A percentile compares a stretch with the other conserved stretches of the same genome.
These are phyloP conservation scores for Brasilioporus rufonigricans DNA, from an alignment of 768 basidiomycete species.

Conservation along the genomic window DNA sequence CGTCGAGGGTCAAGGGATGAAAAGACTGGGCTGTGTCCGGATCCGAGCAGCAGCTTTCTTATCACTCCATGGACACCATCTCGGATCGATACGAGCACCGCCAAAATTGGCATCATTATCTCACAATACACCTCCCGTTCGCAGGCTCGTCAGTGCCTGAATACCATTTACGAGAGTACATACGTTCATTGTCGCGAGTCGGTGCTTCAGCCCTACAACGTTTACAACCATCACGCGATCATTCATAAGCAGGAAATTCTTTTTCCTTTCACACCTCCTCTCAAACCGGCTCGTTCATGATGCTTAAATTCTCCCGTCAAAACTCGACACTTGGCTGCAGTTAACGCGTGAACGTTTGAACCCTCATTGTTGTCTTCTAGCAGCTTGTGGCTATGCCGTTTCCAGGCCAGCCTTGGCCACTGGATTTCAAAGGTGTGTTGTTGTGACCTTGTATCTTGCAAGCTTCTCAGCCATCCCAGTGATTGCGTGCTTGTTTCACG, in stretches of 20 bases:
- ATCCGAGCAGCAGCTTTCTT: constrained; percentile 17
- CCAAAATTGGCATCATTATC: background rate
- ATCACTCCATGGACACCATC: constrained; percentile 12
- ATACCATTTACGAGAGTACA: too few species aligned
- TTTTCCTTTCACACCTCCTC: background rate
- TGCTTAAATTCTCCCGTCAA: background rate
- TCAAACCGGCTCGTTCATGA: background rate
- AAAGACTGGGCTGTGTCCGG: background rate
- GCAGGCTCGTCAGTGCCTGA: background rate
- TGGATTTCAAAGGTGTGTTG: constrained; percentile 13
- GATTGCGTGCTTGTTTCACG: constrained; percentile 5
- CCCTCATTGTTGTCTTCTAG: too few species aligned
- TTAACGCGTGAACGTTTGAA: too few species aligned
- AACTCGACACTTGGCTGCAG: too few species aligned
- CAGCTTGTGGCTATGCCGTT: constrained; percentile 11
- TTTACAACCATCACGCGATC: background rate
- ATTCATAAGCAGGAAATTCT: background rate
- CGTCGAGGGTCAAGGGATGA: constrained; percentile 12
- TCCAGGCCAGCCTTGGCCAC: constrained; percentile 15
- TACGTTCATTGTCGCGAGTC: background rate
- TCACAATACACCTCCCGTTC: background rate
- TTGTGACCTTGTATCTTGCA: background rate
- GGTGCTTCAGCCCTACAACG: background rate
- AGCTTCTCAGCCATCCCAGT: background rate
- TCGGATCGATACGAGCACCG: constrained; percentile 29